Percentiles rank a stretch among this genome's conserved stretches.
phyloP scores from a whole-genome alignment of 2,329 filamentous ascomycete species.

The Apiospora malaysiana region DNA sequence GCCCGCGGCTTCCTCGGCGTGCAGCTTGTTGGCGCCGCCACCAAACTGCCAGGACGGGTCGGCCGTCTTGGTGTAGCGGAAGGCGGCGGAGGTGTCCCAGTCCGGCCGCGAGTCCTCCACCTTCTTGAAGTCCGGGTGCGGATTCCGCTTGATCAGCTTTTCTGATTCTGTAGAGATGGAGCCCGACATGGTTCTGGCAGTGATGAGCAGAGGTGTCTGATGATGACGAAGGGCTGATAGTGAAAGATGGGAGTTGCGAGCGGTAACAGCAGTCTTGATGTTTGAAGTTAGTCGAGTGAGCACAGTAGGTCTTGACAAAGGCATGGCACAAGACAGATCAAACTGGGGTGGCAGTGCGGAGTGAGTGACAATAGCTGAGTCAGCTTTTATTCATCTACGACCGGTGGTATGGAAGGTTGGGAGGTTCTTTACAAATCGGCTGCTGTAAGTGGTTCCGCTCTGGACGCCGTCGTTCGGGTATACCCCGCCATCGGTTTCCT shows the following conservation, averaged over 20 bases:
- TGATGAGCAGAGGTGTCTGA: not conserved
- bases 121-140: conserved; percentile 76
- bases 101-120: conserved; percentile 70
- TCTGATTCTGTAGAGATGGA: conserved; percentile 23
- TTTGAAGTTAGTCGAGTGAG: not conserved
- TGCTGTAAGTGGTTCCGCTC: not conserved
- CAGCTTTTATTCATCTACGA: conserved; percentile 10
- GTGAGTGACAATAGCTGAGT: conserved; percentile 15
- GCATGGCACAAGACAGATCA: not conserved
- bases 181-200: conserved; percentile 6
- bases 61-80: conserved; percentile 67
- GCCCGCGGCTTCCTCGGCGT: conserved; percentile 31
- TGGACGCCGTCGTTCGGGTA: not conserved
- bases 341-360: not conserved
- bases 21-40: conserved; percentile 64
- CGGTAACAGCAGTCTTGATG: not conserved
- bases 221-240: not conserved
- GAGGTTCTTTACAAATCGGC: conserved; percentile 2
- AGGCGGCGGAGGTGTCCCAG: conserved; percentile 56
- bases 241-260: not conserved
- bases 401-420: not conserved
- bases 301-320: not conserved
- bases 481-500: conserved; percentile 11
- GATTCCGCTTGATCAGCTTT: conserved; percentile 23
- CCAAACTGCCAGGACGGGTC: conserved; percentile 70